These are phyloP conservation scores for Geotrichum reessii DNA, from an alignment of 1,139 yeast species.

Conservation along the genomic window DNA sequence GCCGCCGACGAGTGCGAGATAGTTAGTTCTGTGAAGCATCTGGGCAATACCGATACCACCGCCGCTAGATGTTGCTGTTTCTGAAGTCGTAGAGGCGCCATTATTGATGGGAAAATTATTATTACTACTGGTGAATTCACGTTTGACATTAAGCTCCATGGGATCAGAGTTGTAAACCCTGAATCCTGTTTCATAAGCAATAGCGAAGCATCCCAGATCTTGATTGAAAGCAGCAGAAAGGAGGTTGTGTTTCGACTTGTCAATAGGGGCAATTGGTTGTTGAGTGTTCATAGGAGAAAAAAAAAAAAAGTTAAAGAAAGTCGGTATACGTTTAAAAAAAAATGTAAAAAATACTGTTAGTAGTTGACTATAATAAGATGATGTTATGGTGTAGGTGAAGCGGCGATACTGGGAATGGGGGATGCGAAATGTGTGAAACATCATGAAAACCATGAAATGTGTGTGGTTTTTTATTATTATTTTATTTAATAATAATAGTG, in stretches of 20 bases:
- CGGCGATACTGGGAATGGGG: too few species aligned
- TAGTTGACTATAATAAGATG: too few species aligned
- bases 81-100: conserved; percentile 1
- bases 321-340: too few species aligned
- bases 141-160: conserved; percentile 66
- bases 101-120: conserved; percentile 28
- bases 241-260: conserved; percentile 40
- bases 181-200: conserved; percentile 77
- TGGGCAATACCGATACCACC: conserved; percentile 69
- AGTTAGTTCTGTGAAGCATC: conserved; percentile 87
- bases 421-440: too few species aligned
- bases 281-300: conserved; percentile 25
- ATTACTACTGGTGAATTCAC: conserved; percentile 35
- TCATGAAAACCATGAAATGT: too few species aligned
- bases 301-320: background rate
- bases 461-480: too few species aligned
- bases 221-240: conserved; percentile 72
- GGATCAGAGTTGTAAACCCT: conserved; percentile 87
- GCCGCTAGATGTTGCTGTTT: conserved; percentile 30
- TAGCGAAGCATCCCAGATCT: conserved; percentile 84
- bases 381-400: too few species aligned
- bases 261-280: conserved; percentile 20
- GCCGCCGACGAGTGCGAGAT: conserved; percentile 84
- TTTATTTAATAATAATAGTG: too few species aligned
- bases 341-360: too few species aligned